Percentiles rank a stretch among this genome's conserved stretches.
phyloP scores from a whole-genome alignment of 176 grass and related monocot genomes.

The Oryza meridionalis region DNA sequence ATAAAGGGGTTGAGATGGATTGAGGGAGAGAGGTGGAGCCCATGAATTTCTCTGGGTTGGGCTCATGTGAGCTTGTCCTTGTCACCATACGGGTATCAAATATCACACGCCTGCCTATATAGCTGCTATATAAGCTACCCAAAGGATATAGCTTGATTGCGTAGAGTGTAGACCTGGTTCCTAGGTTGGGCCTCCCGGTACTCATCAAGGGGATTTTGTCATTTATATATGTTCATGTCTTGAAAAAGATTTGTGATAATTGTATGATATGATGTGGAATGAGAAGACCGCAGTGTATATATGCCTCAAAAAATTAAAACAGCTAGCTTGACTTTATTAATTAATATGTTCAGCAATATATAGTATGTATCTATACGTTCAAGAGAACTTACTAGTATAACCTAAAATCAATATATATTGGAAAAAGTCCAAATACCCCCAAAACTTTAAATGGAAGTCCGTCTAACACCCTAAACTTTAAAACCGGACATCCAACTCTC shows the following conservation, averaged over 20 bases:
- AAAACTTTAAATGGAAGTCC: no score
- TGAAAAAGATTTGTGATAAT: background rate
- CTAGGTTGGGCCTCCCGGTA: slow-evolving; percentile 45
- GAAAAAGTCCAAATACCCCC: no score
- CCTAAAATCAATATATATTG: background rate
- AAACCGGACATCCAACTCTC: no score
- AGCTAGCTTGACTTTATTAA: background rate
- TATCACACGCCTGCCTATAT: slow-evolving; percentile 48
- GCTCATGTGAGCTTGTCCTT: slow-evolving; percentile 81
- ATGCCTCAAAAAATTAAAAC: background rate
- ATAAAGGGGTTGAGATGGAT: slow-evolving; percentile 44
- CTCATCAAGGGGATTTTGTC: slow-evolving; percentile 35
- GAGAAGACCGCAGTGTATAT: background rate
- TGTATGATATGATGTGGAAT: slow-evolving; percentile 14
- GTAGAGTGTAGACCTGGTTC: slow-evolving; percentile 24
- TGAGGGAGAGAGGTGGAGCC: slow-evolving; percentile 10
- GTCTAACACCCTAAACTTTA: no score
- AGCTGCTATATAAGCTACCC: slow-evolving; percentile 14
- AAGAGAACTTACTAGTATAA: background rate
- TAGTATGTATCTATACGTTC: background rate
- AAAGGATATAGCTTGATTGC: slow-evolving; percentile 12
- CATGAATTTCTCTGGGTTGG: slow-evolving; percentile 34
- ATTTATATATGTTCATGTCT: background rate
- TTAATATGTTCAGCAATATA: background rate
- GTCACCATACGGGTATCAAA: slow-evolving; percentile 56